Evolutionary conservation across 331 rosid species (phyloP), one percentile per base, ranked within the genome.

Genomic region (Dryas integrifolia): DNA sequence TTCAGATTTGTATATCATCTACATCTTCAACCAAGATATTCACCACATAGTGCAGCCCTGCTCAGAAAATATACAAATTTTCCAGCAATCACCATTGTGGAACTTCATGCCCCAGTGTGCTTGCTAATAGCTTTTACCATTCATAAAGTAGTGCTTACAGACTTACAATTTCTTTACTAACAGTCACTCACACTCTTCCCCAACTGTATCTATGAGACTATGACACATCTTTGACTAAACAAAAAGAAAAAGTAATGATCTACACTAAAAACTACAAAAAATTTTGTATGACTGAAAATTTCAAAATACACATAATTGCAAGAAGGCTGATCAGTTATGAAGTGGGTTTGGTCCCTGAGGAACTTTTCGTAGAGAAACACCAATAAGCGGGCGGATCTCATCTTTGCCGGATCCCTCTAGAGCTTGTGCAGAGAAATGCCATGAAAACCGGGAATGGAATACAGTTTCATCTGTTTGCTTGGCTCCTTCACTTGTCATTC

Each of bases 261-360:
- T 79, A 64, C 72, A 65, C 76, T 18, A 49, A 13, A 73, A 56
- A 74, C 87, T 79, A 81, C 82, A 85, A 86, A 83, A 83, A 39
- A 40, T 76, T 74, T 43, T 71, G 73, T 69, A 57, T 76, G 65
- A 74, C 76, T 71, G 40, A 83, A 72, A 56, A 21, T 21, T 21
- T 21, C 24, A 21, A 21, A 21, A 68, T 73, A 72, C 30, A 80
- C 70, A 44, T 43, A 53, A 4, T 15, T 65, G 65, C 80, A 51
- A 76, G 76, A 77, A 13, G 72, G 77, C 73, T 79, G 75, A 80
- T 91, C 88, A 89, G 78, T 91, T 89, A 84, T 91, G 97, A 77
- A 91, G 97, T n/a, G 92, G 96, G 86, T 91, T 89, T 68, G 97
- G 97, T 64, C 97, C 97, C 39, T 82, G 85, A 0, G 97, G 97